Evolutionary conservation across 768 basidiomycete genomes (phyloP), one percentile per base, ranked within the genome.

Genomic region (Pulveroboletus sp.): DNA sequence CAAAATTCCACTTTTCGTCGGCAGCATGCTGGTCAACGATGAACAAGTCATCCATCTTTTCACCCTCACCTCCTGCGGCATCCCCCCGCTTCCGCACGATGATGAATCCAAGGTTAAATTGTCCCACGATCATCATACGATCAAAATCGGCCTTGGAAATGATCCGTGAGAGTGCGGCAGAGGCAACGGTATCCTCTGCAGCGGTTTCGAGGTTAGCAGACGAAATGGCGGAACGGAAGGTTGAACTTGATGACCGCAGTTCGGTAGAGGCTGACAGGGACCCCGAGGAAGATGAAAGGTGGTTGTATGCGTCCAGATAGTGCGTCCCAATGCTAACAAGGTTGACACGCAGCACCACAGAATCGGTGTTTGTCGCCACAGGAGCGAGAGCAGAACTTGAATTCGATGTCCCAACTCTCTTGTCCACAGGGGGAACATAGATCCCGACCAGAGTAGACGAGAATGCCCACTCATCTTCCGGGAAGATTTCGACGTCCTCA

Each of bases 1-100:
- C 96, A 63, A 98, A 98, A 65, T 98, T 98, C 70, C 90, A 97
- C 72, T 98, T 98, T 69, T 98, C 96, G 68, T 99, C 96, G 6
- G 91, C 85, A 5, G 95, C 95, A 67, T 98, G 95, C 64, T 98
- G 95, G 60, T 98, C 95, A 15, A 98, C 79, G 54, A 99, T 93
- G 70, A 97, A 98, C 37, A 99, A 72, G 60, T 99, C 95, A 62
- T 98, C 94, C 70, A 82, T 73, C 35, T 9, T 33, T 6, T 27
- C 49, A 30, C 8, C 49, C 8, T 12, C 46, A 6, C 26, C 38
- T 18, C n/a, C 47, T 0, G n/a, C 21, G 21, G 11, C 27, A 32
- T 21, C 41, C 17, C 73, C 73, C 49, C 73, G 72, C 57, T 87
- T 78, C 6, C 94, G 80, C 3, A 82, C 80, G 50, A 99, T 78